These are phyloP conservation scores for Cylindrodendrum hubeiense DNA, from an alignment of 2,329 filamentous ascomycete species.

Conservation along the genomic window DNA sequence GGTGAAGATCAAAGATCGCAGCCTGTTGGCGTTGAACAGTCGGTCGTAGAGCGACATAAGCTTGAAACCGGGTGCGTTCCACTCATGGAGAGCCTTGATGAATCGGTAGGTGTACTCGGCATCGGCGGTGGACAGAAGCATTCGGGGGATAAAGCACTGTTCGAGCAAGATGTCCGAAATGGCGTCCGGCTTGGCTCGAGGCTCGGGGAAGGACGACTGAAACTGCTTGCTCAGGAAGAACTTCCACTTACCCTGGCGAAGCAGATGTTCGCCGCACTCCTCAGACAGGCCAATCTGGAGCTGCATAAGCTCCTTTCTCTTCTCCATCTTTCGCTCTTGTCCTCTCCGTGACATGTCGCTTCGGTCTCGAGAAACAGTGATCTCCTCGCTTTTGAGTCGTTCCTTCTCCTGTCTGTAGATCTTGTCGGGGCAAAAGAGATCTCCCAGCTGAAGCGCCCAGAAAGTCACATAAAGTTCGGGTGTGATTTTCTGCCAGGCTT, in stretches of 20 bases:
- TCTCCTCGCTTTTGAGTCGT: constrained; percentile 74
- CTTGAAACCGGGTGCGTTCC: constrained; percentile 87
- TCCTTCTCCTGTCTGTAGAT: constrained; percentile 84
- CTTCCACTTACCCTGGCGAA: constrained; percentile 75
- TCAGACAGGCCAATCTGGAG: constrained; percentile 77
- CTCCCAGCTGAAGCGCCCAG: constrained; percentile 89
- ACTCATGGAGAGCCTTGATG: constrained; percentile 87
- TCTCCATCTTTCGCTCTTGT: constrained; percentile 72
- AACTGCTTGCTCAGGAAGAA: constrained; percentile 81
- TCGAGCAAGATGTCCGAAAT: constrained; percentile 86
- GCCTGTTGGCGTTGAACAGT: constrained; percentile 84
- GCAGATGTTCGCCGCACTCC: constrained; percentile 79
- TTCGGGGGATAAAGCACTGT: constrained; percentile 90
- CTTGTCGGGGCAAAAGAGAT: constrained; percentile 80
- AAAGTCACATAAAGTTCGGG: constrained; percentile 90
- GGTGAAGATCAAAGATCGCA: constrained; percentile 87
- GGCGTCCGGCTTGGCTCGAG: constrained; percentile 71
- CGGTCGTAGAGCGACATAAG: constrained; percentile 86
- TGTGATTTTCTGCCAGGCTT: constrained; percentile 78
- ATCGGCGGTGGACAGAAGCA: constrained; percentile 86
- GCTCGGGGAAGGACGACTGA: constrained; percentile 80
- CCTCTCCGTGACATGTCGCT: constrained; percentile 78
- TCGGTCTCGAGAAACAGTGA: constrained; percentile 77
- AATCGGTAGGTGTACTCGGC: constrained; percentile 91
- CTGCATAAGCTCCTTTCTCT: constrained; percentile 77